Evolutionary conservation across 2,329 filamentous ascomycete species (phyloP).

Genomic region (Sarocladium brachiariae): DNA sequence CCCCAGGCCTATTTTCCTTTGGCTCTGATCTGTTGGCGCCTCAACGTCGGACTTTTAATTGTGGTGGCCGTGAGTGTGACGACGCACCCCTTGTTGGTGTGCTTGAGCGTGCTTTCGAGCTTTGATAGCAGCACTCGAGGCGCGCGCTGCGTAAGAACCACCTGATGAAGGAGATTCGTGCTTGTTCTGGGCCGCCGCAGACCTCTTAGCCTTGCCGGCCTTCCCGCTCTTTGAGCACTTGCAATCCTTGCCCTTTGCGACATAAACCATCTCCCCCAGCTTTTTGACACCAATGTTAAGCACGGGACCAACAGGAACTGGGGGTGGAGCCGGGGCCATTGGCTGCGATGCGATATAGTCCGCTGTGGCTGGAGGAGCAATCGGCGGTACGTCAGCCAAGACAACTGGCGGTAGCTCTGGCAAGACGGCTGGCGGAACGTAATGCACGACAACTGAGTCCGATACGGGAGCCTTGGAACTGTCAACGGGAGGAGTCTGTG

Average conservation of each 20-base stretch:
- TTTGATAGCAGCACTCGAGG: not conserved
- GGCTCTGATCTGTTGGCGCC: not conserved
- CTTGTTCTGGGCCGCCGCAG: not conserved
- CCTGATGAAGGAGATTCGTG: not conserved
- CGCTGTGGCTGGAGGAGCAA: no score
- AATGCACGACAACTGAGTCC: no score
- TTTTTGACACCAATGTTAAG: not conserved
- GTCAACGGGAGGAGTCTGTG: no score
- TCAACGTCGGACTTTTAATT: not conserved
- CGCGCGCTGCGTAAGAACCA: conserved; percentile 2
- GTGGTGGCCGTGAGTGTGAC: not conserved
- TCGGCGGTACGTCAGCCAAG: no score
- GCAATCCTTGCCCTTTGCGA: conserved; percentile 2
- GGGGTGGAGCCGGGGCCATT: no score
- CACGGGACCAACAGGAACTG: not conserved
- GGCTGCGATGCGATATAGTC: no score
- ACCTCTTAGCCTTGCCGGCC: conserved; percentile 3
- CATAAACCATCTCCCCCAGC: no score
- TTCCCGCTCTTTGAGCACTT: conserved; percentile 5
- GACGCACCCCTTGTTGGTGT: not conserved
- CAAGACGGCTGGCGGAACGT: no score
- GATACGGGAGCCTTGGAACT: no score
- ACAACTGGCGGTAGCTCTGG: no score
- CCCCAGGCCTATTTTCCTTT: not conserved
- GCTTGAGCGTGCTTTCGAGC: conserved; percentile 3